These are phyloP conservation scores for Tetrapisispora pingtungensis DNA, from an alignment of 805 yeast genomes.

Conservation along the genomic window DNA sequence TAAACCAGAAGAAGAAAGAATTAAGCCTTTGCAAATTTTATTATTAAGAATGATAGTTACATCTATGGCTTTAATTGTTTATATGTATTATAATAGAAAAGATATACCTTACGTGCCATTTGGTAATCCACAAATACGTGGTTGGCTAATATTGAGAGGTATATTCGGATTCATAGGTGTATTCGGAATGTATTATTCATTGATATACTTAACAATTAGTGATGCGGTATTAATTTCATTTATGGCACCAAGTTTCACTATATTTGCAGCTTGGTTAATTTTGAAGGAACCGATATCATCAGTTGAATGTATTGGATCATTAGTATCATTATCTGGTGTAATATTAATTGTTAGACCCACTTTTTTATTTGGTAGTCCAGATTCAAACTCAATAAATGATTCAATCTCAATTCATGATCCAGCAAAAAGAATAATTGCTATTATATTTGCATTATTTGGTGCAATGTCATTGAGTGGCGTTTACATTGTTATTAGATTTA, in stretches of 20 bases:
- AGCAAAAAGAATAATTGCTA: conserved; percentile 47
- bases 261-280: conserved; percentile 57
- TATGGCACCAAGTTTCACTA: conserved; percentile 66
- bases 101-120: conserved; percentile 50
- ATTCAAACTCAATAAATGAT: not conserved
- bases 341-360: conserved; percentile 72
- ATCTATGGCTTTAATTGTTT: conserved; percentile 43
- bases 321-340: conserved; percentile 65
- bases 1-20: conserved; percentile 37
- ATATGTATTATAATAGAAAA: conserved; percentile 38
- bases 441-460: conserved; percentile 53
- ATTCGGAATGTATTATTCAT: conserved; percentile 63
- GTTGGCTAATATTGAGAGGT: conserved; percentile 52
- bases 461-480: conserved; percentile 62
- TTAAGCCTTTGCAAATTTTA: conserved; percentile 71
- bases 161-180: conserved; percentile 71
- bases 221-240: conserved; percentile 79
- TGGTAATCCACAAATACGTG: conserved; percentile 55
- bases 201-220: conserved; percentile 62
- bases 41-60: conserved; percentile 73
- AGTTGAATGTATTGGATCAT: conserved; percentile 59
- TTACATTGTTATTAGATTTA: conserved; percentile 58
- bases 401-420: conserved; percentile 25
- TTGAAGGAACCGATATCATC: conserved; percentile 57
- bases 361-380: conserved; percentile 45